A percentile compares a stretch with the other conserved stretches of the same genome.
Conservation (phyloP, 768 basidiomycete genomes). For the Leccinum rimulosum region DNA sequence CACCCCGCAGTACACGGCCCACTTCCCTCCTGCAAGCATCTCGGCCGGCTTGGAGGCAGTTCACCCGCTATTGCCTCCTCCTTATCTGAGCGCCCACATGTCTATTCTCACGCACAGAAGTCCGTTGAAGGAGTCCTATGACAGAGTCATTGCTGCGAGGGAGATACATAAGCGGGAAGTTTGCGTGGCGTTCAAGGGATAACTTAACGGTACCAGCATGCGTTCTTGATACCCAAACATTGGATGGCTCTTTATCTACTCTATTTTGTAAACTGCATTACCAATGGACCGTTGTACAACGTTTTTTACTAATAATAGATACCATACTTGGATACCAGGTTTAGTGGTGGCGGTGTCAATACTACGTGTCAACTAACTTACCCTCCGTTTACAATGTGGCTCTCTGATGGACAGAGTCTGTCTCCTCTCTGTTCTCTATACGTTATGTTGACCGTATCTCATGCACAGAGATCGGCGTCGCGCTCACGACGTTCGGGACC, state of each 20-base stretch:
- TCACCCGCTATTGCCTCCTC: constrained; percentile 70
- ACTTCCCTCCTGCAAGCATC: constrained; percentile 65
- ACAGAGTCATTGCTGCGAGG: constrained; percentile 62
- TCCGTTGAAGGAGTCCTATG: constrained; percentile 69
- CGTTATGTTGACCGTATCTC: not conserved
- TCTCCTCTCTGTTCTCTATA: not conserved
- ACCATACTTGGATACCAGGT: constrained; percentile 2
- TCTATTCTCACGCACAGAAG: constrained; percentile 63
- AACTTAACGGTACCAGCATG: not conserved
- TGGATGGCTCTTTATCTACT: constrained; percentile 15
- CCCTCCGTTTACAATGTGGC: constrained; percentile 40
- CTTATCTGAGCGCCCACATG: constrained; percentile 69
- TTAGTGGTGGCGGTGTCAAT: constrained; percentile 19
- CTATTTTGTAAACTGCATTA: constrained; percentile 23
- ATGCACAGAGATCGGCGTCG: constrained; percentile 89
- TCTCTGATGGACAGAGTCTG: constrained; percentile 52
- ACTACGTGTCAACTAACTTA: constrained; percentile 15
- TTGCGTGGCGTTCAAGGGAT: not conserved
- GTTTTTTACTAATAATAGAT: constrained; percentile 14
- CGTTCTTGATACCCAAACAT: constrained; percentile 23
- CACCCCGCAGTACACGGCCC: constrained; percentile 47
- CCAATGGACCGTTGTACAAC: constrained; percentile 15
- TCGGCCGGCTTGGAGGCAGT: constrained; percentile 54
- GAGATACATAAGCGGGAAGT: constrained; percentile 28
- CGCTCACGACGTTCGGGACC: constrained; percentile 91